phyloP scores from a whole-genome alignment of 352 stramenopile species.

The Lagenidium sp. region DNA sequence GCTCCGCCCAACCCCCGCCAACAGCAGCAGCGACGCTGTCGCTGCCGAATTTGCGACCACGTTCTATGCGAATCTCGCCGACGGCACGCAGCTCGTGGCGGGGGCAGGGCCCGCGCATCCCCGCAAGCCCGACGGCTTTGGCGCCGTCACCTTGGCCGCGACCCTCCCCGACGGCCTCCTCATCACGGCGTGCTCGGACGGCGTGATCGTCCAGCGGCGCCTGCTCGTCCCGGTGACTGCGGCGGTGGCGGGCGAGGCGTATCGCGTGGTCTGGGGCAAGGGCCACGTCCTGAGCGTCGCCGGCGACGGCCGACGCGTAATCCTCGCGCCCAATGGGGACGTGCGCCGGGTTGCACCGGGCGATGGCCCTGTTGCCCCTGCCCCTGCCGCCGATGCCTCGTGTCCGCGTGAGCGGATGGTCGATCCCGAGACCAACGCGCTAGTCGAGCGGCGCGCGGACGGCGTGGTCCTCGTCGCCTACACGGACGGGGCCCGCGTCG shows the following conservation, averaged over 20 bases:
- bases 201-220: slow-evolving; percentile 33
- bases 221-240: too few relatives aligned
- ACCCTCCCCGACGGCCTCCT: slow-evolving; percentile 44
- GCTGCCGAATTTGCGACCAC: slow-evolving; percentile 17
- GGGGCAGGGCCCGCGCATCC: slow-evolving; percentile 16
- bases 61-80: slow-evolving; percentile 49
- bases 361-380: too few relatives aligned
- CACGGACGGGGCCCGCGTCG: slow-evolving; percentile 41
- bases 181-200: slow-evolving; percentile 48
- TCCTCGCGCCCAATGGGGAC: slow-evolving; percentile 45
- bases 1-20: slow-evolving; percentile 15
- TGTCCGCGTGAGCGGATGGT: too few relatives aligned
- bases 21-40: neutral
- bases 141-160: slow-evolving; percentile 27
- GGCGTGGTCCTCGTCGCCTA: slow-evolving; percentile 57
- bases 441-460: slow-evolving; percentile 36
- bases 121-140: slow-evolving; percentile 43
- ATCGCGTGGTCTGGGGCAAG: slow-evolving; percentile 48
- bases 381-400: too few relatives aligned
- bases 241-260: slow-evolving; percentile 8
- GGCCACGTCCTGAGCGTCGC: slow-evolving; percentile 45
- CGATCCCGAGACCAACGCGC: slow-evolving; percentile 58
- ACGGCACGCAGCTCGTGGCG: slow-evolving; percentile 39
- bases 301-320: slow-evolving; percentile 18
- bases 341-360: too few relatives aligned